Base-by-base conservation (phyloP, 768 basidiomycete species). In the Xerocomus spinulosus region DNA sequence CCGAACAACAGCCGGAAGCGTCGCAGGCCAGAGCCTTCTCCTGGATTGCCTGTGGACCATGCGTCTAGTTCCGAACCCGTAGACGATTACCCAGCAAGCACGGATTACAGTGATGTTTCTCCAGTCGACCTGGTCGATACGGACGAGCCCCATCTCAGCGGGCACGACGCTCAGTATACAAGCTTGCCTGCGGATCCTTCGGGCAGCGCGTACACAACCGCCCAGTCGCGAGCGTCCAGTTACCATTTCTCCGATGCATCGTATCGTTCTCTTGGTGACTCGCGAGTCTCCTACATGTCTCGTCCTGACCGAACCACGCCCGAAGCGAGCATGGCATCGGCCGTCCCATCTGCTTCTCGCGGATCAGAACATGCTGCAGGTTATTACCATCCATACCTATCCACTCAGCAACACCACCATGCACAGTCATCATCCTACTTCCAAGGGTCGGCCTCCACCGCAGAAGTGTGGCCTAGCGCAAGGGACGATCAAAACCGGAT, bases 1-100 rank as follows among this genome's bases (percentile, higher is more conserved):
- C 90, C 90, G 23, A 92, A 92, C 71, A 90, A 92, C 63, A 85
- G 85, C 46, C 81, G 90, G 58, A 85, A 81, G 60, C 78, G 75
- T 59, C 73, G 78, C 48, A 73, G 69, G 50, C 48, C 68, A 0
- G 76, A 77, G 46, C 49, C 60, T 23, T 49, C 60, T 9, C 48
- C 57, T 36, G 59, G 65, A 37, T 51, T 53, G 35, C 51, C 69
- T n/a, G 49, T 62, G 14, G 71, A 69, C 44, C 52, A 60, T 15
- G 57, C 65, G 20, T 54, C 61, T 37, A 51, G 48, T 17, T 66
- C 51, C 9, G 73, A 74, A 35, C 42, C 56, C 12, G 52, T 62
- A 10, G 75, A 74, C 17, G 67, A 69, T 13, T 58, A 52, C 12
- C 36, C 59, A 0, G 53, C 51, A 20, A 53, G 52, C 37, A 18